phyloP scores from a whole-genome alignment of 768 basidiomycete species.

The Russula emetica region DNA sequence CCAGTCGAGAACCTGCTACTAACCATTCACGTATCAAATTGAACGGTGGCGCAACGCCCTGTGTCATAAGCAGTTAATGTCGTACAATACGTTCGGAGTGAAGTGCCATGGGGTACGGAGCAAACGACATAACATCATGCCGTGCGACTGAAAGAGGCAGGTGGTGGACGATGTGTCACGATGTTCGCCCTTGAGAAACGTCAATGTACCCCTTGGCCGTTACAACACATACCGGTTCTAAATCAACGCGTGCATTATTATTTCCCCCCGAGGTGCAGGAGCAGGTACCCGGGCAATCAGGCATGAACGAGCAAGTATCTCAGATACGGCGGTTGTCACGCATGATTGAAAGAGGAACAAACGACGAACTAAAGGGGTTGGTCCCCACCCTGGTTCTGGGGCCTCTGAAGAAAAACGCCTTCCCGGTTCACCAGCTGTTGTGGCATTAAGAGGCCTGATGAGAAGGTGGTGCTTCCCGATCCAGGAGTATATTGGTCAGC shows the following conservation, averaged over 20 bases:
- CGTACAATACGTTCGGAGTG: background rate
- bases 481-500: background rate
- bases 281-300: background rate
- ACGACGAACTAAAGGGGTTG: background rate
- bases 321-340: background rate
- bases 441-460: background rate
- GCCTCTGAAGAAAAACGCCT: background rate
- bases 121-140: background rate
- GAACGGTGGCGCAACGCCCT: conserved; percentile 1
- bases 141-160: background rate
- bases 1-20: background rate
- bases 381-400: too few relatives aligned
- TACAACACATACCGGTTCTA: background rate
- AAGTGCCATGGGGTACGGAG: conserved; percentile 5
- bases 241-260: background rate
- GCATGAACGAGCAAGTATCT: background rate
- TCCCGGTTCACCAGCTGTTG: background rate
- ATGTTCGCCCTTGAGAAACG: background rate
- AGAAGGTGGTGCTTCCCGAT: conserved; percentile 3
- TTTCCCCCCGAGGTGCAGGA: background rate
- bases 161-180: conserved; percentile 1
- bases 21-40: conserved; percentile 19
- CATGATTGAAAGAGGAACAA: background rate
- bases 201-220: background rate
- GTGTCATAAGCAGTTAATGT: conserved; percentile 1